Percentiles rank a stretch among this genome's conserved stretches.
phyloP scores from a whole-genome alignment of 768 basidiomycete genomes.

The Gymnopilus junonius region DNA sequence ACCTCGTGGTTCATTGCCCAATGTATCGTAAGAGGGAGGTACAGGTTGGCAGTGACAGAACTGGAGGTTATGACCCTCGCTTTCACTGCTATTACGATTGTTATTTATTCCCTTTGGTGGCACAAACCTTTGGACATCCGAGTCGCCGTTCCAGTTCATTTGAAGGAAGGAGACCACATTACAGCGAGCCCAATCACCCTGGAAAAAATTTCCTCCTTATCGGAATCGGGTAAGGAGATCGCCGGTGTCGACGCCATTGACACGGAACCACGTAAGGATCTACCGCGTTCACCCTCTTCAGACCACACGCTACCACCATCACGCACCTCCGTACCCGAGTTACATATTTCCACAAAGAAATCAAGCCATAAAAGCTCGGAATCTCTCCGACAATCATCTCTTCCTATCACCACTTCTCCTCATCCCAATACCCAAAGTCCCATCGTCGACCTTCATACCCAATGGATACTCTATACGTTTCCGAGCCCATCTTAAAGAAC shows the following conservation, averaged over 20 bases:
- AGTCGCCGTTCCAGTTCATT: slow-evolving; percentile 1
- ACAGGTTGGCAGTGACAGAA: slow-evolving; percentile 34
- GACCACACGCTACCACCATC: too few species aligned
- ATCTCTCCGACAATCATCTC: too few species aligned
- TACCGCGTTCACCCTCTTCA: too few species aligned
- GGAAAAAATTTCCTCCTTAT: neutral
- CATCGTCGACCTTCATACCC: neutral
- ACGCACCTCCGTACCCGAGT: too few species aligned
- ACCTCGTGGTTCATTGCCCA: slow-evolving; percentile 39
- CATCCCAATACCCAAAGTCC: neutral
- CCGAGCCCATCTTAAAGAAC: neutral
- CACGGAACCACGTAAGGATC: too few species aligned
- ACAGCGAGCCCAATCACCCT: too few species aligned
- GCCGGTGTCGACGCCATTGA: too few species aligned
- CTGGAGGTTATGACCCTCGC: slow-evolving; percentile 41
- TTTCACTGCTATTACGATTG: slow-evolving; percentile 32
- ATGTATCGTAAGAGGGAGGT: slow-evolving; percentile 26
- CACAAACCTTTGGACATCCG: slow-evolving; percentile 40
- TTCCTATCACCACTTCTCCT: neutral
- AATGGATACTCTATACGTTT: neutral
- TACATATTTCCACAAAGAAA: neutral
- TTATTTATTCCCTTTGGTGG: slow-evolving; percentile 41
- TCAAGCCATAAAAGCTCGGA: too few species aligned
- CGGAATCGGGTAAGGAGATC: too few species aligned
- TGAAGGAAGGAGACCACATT: neutral